phyloP scores from a whole-genome alignment of 208 protist species.

The Angomonas deanei region DNA sequence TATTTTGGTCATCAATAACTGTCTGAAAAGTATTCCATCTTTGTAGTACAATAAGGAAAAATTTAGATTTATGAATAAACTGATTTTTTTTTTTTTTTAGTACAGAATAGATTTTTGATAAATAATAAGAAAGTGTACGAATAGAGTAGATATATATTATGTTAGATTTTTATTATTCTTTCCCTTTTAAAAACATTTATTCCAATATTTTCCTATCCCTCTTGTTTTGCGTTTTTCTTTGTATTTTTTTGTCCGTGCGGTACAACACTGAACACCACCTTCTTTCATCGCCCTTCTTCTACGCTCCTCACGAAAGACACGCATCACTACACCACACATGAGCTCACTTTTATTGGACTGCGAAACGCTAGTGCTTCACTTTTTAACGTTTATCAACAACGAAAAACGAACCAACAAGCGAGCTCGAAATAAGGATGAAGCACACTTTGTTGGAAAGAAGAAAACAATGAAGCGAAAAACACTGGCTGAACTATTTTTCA shows the following conservation, averaged over 20 bases:
- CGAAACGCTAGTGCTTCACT: no score
- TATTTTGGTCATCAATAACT: slow-evolving; percentile 65
- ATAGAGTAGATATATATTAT: not conserved
- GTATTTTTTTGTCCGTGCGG: not conserved
- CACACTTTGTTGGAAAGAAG: no score
- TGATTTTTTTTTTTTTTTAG: not conserved
- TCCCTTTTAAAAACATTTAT: not conserved
- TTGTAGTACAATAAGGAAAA: not conserved
- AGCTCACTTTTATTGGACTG: no score
- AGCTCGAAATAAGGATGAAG: no score
- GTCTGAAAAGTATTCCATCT: slow-evolving; percentile 47
- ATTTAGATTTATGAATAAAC: not conserved
- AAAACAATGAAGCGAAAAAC: not conserved
- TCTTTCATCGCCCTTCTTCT: no score
- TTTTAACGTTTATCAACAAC: no score
- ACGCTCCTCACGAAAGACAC: no score
- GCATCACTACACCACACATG: no score
- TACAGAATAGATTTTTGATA: no score
- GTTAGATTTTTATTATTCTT: not conserved
- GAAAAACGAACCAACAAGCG: no score
- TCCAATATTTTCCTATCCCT: not conserved
- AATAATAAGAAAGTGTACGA: no score
- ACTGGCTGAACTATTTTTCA: not conserved
- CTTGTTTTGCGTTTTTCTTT: slow-evolving; percentile 1
- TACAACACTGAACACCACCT: not conserved